Evolutionary conservation across 805 yeast genomes (phyloP), one percentile per base, ranked within the genome.

Genomic region (Brettanomyces nanus): DNA sequence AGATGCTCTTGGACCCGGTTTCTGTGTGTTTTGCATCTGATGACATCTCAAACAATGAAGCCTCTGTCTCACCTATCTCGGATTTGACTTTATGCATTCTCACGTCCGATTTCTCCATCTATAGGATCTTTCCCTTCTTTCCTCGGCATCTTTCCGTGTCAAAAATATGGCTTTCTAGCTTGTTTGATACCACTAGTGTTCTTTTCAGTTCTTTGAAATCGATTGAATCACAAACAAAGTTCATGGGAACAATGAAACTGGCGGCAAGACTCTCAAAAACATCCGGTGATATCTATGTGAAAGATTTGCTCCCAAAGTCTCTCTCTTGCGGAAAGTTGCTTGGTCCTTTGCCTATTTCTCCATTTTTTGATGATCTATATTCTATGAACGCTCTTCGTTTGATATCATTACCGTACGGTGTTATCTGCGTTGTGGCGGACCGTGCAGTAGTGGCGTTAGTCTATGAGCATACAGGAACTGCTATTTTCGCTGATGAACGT

Each of bases 91-190:
- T 82, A 17, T 76, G 71, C 47, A 51, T 79, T 6, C 47, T 76
- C 37, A 69, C 69, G 7, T 51, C 59, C 7, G 81, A 75, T 37
- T 77, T 80, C 11, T 84, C 81, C 44, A 42, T 83, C 1, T 79
- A 69, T 48, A 62, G 71, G 1, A 58, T 82, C 3, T 75, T 70
- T 44, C 92, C 92, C n/a, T 79, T 78, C 52, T 48, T 73, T 17
- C 85, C 89, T 0, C 42, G 53, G 1, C 54, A 62, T 19, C 46
- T 75, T 20, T 53, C 65, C 1, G 62, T 67, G n/a, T 36, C 66
- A 1, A 44, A 52, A 26, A 41, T 48, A 2, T 56, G 61, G 47
- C 37, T 63, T 4, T 56, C 57, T 6, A 37, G 39, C 11, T 34
- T 55, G 17, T 56, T 56, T 35, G 58, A 54, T 31, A 45, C 45